Conservation (phyloP, 108 stramenopile genomes). For the Conticribra guillardii region DNA sequence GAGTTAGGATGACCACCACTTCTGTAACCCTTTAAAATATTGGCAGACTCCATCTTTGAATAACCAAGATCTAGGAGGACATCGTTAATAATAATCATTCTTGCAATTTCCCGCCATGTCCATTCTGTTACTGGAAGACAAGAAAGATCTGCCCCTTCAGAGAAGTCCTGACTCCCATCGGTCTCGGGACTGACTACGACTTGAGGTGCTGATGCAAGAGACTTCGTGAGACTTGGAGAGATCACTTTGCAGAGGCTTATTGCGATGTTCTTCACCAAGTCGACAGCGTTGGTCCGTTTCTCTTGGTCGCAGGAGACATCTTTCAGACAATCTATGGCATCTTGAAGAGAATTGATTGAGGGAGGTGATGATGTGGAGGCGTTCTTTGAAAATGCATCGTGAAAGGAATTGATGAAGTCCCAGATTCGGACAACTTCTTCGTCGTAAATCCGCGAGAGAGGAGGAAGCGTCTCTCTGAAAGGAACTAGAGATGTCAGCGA, state of each 20-base stretch:
- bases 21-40: conserved; percentile 78
- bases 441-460: conserved; percentile 66
- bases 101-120: conserved; percentile 89
- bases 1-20: conserved; percentile 89
- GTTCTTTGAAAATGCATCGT: conserved; percentile 56
- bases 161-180: conserved; percentile 40
- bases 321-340: conserved; percentile 60
- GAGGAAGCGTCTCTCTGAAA: conserved; percentile 49
- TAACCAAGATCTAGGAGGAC: conserved; percentile 80
- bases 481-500: conserved; percentile 23
- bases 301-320: background rate
- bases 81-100: conserved; percentile 71
- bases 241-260: conserved; percentile 72
- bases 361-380: conserved; percentile 52
- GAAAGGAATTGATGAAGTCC: conserved; percentile 82
- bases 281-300: conserved; percentile 52
- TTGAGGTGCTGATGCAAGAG: conserved; percentile 71
- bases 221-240: conserved; percentile 65
- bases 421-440: conserved; percentile 78
- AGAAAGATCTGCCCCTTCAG: conserved; percentile 43
- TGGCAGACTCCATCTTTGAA: conserved; percentile 68
- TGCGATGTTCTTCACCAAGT: conserved; percentile 62
- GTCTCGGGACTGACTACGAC: conserved; percentile 56
- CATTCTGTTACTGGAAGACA: conserved; percentile 76
- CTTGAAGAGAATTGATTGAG: conserved; percentile 72